Conservation (phyloP, 768 basidiomycete genomes). For the Rhizopogon salebrosus region DNA sequence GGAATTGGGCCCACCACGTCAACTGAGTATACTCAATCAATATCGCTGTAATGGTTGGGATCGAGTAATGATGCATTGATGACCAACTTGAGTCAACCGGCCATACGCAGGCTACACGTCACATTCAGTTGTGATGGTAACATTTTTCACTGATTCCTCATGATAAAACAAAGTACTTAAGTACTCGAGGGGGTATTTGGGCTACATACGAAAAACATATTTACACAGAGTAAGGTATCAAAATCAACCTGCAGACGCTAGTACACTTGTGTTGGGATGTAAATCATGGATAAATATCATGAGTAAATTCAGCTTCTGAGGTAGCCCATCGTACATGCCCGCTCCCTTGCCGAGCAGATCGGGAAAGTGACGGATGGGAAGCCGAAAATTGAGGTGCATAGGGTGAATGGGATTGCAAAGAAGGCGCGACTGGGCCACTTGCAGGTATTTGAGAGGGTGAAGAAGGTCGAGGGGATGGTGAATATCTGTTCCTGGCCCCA, state of each 20-base stretch:
- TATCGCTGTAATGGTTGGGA: neutral
- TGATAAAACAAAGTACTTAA: neutral
- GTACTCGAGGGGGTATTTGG: neutral
- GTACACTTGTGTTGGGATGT: neutral
- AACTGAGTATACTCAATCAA: neutral
- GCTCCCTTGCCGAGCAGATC: neutral
- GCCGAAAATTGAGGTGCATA: neutral
- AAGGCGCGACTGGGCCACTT: neutral
- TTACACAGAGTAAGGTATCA: neutral
- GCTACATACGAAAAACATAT: neutral
- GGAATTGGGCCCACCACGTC: neutral
- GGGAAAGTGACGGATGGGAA: slow-evolving; percentile 2
- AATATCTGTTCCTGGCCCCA: neutral
- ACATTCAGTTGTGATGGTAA: neutral
- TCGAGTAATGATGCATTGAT: neutral
- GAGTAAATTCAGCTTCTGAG: slow-evolving; percentile 10
- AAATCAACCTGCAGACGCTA: neutral
- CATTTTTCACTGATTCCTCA: neutral
- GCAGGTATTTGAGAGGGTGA: slow-evolving; percentile 7
- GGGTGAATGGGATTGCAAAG: neutral
- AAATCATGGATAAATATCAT: neutral
- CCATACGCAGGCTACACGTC: neutral
- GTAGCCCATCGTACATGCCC: slow-evolving; percentile 17
- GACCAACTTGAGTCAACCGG: neutral
- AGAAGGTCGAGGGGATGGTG: slow-evolving; percentile 9